Conservation (phyloP, 345 rosid genomes). For the Tarenaya hassleriana region DNA sequence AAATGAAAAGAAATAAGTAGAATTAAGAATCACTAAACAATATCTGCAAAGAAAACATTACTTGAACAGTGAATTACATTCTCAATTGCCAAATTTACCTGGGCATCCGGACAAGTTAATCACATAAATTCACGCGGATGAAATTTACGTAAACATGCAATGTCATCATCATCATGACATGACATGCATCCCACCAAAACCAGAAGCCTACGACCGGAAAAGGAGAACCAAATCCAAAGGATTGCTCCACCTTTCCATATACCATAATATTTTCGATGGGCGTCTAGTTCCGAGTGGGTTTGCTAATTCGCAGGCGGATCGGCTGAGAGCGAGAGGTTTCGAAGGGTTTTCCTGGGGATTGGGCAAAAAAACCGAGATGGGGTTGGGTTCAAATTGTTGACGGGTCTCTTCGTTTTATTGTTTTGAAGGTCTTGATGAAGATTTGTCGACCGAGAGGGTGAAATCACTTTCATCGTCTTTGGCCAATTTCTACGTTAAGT, state of each 20-base stretch:
- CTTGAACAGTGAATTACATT: not conserved
- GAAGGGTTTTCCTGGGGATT: constrained; percentile 14
- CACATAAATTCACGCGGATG: constrained; percentile 97
- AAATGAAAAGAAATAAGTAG: not conserved
- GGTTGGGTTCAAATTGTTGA: constrained; percentile 16
- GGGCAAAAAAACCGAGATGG: constrained; percentile 16
- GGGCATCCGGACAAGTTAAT: constrained; percentile 90
- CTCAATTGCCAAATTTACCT: constrained; percentile 38
- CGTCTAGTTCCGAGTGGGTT: not conserved
- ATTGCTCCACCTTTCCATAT: constrained; percentile 68
- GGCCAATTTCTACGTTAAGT: not conserved
- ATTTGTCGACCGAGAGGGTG: constrained; percentile 31
- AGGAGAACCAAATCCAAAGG: not conserved
- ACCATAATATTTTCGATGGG: too few species aligned
- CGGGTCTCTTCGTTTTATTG: constrained; percentile 16
- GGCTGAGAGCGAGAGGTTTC: constrained; percentile 33
- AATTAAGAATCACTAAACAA: not conserved
- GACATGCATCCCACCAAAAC: constrained; percentile 9
- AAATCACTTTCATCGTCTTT: constrained; percentile 29
- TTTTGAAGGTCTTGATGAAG: constrained; percentile 14
- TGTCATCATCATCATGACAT: not conserved
- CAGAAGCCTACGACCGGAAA: not conserved
- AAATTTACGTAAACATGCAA: constrained; percentile 78
- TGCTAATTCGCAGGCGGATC: constrained; percentile 21
- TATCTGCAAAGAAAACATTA: not conserved